Percentiles rank a stretch among this genome's conserved stretches.
Evolutionary conservation across 805 yeast species (phyloP).

Genomic region (Dipodascus albidus): DNA sequence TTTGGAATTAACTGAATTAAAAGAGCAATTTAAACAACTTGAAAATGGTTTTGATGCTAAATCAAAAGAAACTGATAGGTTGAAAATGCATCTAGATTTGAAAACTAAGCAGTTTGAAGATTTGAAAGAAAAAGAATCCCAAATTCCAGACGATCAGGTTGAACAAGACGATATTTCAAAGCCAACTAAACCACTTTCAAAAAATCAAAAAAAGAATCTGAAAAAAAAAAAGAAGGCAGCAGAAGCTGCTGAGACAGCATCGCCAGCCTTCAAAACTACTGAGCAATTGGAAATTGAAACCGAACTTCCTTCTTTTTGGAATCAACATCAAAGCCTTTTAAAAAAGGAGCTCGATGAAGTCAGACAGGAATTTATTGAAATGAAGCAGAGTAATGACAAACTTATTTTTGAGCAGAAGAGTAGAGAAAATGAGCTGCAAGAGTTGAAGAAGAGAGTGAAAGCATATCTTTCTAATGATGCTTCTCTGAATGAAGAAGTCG

Average conservation of each 20-base stretch:
- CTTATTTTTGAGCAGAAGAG: constrained; percentile 1
- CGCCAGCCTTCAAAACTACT: neutral
- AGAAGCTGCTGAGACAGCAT: neutral
- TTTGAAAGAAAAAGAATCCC: neutral
- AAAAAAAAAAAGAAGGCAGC: neutral
- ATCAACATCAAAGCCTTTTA: neutral
- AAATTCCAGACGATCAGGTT: no score
- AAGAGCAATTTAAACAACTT: no score
- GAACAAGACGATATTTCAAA: neutral
- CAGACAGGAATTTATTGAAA: neutral
- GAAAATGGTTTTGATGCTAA: no score
- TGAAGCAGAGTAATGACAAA: neutral
- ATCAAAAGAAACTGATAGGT: neutral
- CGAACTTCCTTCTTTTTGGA: neutral
- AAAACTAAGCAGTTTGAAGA: no score
- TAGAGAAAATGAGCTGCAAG: neutral
- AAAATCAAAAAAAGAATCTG: neutral
- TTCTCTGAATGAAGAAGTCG: constrained; percentile 43
- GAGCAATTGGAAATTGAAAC: neutral
- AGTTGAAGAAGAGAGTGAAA: constrained; percentile 6
- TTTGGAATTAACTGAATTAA: no score
- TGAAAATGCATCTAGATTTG: no score
- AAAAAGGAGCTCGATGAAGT: neutral
- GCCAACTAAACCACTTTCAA: neutral
- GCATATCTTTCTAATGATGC: constrained; percentile 4